These are phyloP conservation scores for Ilyonectria destructans DNA, from an alignment of 2,329 filamentous ascomycete species.

Conservation along the genomic window DNA sequence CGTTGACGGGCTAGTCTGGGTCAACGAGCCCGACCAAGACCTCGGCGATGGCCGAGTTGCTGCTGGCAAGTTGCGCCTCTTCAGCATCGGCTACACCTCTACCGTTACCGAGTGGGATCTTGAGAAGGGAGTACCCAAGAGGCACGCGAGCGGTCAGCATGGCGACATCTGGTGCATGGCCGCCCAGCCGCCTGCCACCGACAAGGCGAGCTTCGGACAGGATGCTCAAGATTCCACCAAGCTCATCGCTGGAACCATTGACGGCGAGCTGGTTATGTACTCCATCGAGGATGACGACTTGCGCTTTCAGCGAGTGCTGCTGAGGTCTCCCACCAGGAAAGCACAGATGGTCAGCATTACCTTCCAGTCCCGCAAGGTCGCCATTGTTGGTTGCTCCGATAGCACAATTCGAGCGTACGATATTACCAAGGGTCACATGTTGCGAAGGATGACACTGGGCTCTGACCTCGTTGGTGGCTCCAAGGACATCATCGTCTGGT, in stretches of 20 bases:
- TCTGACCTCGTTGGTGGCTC: slow-evolving; percentile 83
- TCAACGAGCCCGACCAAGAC: slow-evolving; percentile 84
- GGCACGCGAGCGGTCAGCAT: slow-evolving; percentile 91
- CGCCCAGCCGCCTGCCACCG: slow-evolving; percentile 77
- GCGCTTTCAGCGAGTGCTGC: slow-evolving; percentile 83
- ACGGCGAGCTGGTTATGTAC: slow-evolving; percentile 90
- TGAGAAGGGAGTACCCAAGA: slow-evolving; percentile 81
- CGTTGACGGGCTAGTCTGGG: slow-evolving; percentile 94
- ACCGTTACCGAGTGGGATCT: slow-evolving; percentile 97
- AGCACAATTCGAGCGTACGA: slow-evolving; percentile 95
- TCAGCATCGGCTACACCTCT: slow-evolving; percentile 96
- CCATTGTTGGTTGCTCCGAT: slow-evolving; percentile 95
- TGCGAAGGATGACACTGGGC: slow-evolving; percentile 90
- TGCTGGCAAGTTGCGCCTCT: slow-evolving; percentile 85
- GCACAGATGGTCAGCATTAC: slow-evolving; percentile 91
- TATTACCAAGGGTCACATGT: slow-evolving; percentile 81
- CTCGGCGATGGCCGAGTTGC: slow-evolving; percentile 74
- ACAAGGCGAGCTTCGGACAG: slow-evolving; percentile 39
- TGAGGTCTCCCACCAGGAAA: slow-evolving; percentile 85
- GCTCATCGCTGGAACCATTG: slow-evolving; percentile 89
- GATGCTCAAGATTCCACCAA: slow-evolving; percentile 66
- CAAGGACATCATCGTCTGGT: slow-evolving; percentile 93
- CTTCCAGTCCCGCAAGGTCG: slow-evolving; percentile 87
- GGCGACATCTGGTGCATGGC: slow-evolving; percentile 98
- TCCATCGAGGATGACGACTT: slow-evolving; percentile 89